A percentile compares a stretch with the other conserved stretches of the same genome.
Evolutionary conservation across 106 monocot genomes (phyloP).

Genomic region (Allium fistulosum): DNA sequence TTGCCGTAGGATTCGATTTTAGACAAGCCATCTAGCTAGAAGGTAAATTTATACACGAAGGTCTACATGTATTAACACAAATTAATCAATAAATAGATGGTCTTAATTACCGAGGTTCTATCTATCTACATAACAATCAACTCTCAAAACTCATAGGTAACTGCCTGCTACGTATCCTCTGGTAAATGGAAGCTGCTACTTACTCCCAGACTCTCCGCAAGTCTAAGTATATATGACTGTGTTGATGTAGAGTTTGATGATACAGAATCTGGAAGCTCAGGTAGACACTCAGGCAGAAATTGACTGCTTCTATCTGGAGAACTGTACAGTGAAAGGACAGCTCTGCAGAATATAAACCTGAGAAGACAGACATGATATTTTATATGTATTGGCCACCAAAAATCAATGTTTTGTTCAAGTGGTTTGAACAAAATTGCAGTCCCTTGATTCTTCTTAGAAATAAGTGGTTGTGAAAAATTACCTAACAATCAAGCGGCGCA

Average conservation of each 20-base stretch:
- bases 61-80: slow-evolving; percentile 13
- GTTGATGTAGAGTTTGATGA: slow-evolving; percentile 46
- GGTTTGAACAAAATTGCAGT: too few relatives aligned
- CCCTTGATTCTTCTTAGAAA: too few relatives aligned
- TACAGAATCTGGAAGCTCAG: slow-evolving; percentile 50
- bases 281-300: slow-evolving; percentile 53
- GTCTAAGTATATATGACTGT: slow-evolving; percentile 26
- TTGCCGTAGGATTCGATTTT: background rate
- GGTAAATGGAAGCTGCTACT: slow-evolving; percentile 33
- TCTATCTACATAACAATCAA: slow-evolving; percentile 17
- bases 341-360: slow-evolving; percentile 85
- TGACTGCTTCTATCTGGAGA: slow-evolving; percentile 10
- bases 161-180: slow-evolving; percentile 13
- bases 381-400: too few relatives aligned
- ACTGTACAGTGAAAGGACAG: slow-evolving; percentile 38
- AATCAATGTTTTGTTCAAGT: too few relatives aligned
- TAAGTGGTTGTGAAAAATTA: background rate
- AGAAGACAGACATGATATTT: background rate
- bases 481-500: slow-evolving; percentile 84
- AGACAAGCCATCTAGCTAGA: background rate
- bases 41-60: slow-evolving; percentile 2
- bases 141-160: background rate
- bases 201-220: slow-evolving; percentile 57
- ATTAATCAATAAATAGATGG: slow-evolving; percentile 34
- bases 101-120: slow-evolving; percentile 22